Conservation (phyloP, 192 early-diverging fungal species). For the Backusella macrospora region DNA sequence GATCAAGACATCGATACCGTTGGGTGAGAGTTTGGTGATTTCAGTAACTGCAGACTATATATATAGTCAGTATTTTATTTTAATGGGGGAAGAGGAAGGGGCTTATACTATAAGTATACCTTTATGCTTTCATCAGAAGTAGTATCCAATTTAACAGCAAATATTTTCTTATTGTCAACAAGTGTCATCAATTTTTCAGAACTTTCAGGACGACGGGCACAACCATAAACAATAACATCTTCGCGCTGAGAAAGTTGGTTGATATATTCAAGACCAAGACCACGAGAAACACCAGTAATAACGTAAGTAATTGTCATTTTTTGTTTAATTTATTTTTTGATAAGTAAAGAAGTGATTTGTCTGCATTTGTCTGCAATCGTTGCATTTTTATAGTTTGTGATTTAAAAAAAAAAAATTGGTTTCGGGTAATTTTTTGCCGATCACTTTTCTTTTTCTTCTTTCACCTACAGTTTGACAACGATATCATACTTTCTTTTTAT, state of each 20-base stretch:
- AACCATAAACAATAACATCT: conserved; percentile 32
- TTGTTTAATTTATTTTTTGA: neutral
- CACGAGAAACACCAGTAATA: conserved; percentile 39
- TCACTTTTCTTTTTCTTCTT: neutral
- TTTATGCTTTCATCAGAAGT: conserved; percentile 17
- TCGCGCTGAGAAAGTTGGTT: conserved; percentile 20
- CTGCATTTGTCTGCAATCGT: too few species aligned
- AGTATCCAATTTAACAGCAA: conserved; percentile 30
- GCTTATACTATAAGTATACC: conserved; percentile 15
- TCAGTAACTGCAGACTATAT: conserved; percentile 27
- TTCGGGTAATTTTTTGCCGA: neutral
- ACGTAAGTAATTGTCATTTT: conserved; percentile 25
- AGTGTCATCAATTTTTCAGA: conserved; percentile 20
- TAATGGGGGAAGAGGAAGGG: neutral
- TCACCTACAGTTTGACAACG: too few species aligned
- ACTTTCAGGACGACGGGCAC: conserved; percentile 25
- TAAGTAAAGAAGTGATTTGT: neutral
- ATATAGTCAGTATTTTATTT: neutral
- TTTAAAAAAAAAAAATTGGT: neutral
- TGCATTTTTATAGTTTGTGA: neutral
- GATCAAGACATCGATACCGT: conserved; percentile 40
- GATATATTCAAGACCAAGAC: conserved; percentile 41
- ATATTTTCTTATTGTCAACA: conserved; percentile 33
- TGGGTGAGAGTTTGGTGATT: conserved; percentile 22
- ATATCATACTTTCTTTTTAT: too few species aligned